A percentile compares a stretch with the other conserved stretches of the same genome.
phyloP scores from a whole-genome alignment of 148 eudicot genomes.

The Euryodendron excelsum region DNA sequence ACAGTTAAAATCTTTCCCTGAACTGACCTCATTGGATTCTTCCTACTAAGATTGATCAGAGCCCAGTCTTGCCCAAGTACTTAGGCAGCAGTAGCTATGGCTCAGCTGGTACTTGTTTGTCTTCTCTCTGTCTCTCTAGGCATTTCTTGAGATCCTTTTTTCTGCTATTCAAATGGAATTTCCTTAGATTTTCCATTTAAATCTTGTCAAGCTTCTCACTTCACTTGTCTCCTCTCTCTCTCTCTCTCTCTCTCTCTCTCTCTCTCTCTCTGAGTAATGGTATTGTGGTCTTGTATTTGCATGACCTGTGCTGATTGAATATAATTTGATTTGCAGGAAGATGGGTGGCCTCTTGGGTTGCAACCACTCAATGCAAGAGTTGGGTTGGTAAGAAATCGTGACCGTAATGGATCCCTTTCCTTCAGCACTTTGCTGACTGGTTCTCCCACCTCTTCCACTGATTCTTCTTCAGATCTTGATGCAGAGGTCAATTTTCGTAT shows the following conservation, averaged over 20 bases:
- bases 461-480: conserved; percentile 43
- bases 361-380: conserved; percentile 48
- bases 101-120: conserved; percentile 27
- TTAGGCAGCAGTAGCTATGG: conserved; percentile 14
- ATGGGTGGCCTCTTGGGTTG: conserved; percentile 68
- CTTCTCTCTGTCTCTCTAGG: not conserved
- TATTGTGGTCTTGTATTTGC: not conserved
- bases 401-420: conserved; percentile 34
- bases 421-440: conserved; percentile 37
- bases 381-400: conserved; percentile 29
- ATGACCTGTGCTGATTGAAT: not conserved
- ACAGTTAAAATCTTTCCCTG: not conserved
- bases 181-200: not conserved
- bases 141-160: not conserved
- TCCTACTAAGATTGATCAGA: not conserved
- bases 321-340: conserved; percentile 34
- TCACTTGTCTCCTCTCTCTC: not conserved
- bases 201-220: not conserved
- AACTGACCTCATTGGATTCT: conserved; percentile 5
- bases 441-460: conserved; percentile 24
- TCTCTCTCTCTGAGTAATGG: not conserved
- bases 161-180: not conserved
- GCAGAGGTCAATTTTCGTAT: conserved; percentile 25
- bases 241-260: not conserved
- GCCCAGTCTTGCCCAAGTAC: no score